Base-by-base conservation (phyloP, 441 rosid species). In the Melastoma candidum region DNA sequence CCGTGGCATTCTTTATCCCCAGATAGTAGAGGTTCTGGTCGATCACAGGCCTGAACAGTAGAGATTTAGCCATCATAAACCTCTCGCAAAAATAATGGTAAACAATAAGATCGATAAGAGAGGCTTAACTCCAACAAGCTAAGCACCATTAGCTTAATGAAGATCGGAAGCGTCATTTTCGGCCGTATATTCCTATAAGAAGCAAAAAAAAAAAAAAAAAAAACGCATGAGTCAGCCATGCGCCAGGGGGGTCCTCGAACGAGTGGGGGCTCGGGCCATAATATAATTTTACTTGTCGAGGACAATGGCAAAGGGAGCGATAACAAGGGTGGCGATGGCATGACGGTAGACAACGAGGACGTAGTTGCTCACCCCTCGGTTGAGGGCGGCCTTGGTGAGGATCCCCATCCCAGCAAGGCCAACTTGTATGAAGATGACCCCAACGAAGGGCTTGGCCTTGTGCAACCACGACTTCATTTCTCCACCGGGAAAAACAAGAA, bases 321-420 rank as follows among this genome's bases (percentile, higher is more conserved):
- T 79, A 67, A 77, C 84, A 12, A 85, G 11, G 56, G 97, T 81
- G 63, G 98, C 97, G 12, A 85, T 70, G 0, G 84, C 95, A 0
- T 87, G 95, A 17, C 96, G 88, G 56, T 92, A 92, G 27, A 85
- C 96, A 0, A 85, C 95, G 22, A 85, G 81, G 1, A 79, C 96
- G 17, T 80, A 92, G 47, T 73, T 83, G 74, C 98, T 92, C 89
- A 87, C 87, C 48, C 98, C 98, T 57, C 69, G 57, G 73, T 82
- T 80, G 4, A 87, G 65, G 10, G 87, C 98, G 39, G 85, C 89
- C 59, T 85, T 92, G 13, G 83, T 66, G 11, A 85, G 73, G 64
- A 87, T 63, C 53, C 87, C 98, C 98, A 92, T 85, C n/a, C 98
- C 98, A 3, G 94, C 89, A 9, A 87, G 47, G 1, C 95, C 98